A percentile compares a stretch with the other conserved stretches of the same genome.
Conservation (phyloP, 78 protist genomes). For the Cavenderia fasciculata region DNA sequence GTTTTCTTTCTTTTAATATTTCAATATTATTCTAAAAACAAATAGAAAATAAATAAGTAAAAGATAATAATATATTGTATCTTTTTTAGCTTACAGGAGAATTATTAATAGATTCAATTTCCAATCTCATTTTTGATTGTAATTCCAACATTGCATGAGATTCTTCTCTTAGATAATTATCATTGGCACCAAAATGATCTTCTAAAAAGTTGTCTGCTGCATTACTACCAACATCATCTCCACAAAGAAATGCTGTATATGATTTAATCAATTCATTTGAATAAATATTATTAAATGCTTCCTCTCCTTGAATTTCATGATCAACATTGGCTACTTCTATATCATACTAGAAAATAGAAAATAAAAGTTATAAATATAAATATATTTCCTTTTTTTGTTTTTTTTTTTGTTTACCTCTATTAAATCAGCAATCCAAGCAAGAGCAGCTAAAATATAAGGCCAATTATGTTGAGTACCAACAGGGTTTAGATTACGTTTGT, state of each 20-base stretch:
- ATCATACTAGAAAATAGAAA: no score
- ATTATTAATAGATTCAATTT: neutral
- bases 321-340: neutral
- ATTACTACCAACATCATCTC: conserved; percentile 2
- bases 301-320: neutral
- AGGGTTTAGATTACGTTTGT: conserved; percentile 47
- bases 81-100: no score
- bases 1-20: no score
- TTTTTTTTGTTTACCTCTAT: neutral
- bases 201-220: neutral
- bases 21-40: no score
- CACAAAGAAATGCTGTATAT: neutral
- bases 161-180: neutral
- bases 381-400: neutral
- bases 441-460: conserved; percentile 79
- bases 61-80: no score
- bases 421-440: conserved; percentile 73
- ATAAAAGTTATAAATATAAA: no score
- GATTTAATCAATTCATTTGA: neutral
- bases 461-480: conserved; percentile 74
- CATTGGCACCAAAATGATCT: neutral
- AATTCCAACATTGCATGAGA: neutral
- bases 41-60: no score
- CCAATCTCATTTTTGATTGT: neutral
- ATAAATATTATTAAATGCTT: neutral